Evolutionary conservation across 1,284 basidiomycete species (phyloP).

Genomic region (Pyrrhoderma noxium): DNA sequence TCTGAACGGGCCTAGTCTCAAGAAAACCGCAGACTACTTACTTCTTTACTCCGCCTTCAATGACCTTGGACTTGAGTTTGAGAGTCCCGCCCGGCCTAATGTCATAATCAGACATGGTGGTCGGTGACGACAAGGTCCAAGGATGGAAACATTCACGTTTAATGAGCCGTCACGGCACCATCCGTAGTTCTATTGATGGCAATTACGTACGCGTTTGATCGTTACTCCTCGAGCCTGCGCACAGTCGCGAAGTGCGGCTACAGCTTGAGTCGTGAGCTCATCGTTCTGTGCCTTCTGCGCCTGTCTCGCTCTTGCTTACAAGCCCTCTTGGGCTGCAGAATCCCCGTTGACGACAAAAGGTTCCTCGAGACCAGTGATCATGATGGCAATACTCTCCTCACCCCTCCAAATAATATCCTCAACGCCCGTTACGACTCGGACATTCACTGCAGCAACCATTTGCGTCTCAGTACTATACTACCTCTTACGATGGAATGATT

Average conservation of each 20-base stretch:
- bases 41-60: conserved; percentile 78
- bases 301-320: not conserved
- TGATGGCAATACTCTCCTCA: conserved; percentile 68
- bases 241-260: no score
- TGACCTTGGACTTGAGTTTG: conserved; percentile 81
- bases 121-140: conserved; percentile 12
- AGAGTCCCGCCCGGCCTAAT: conserved; percentile 81
- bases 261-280: not conserved
- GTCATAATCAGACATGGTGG: conserved; percentile 75
- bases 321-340: no score
- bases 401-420: conserved; percentile 61
- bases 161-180: no score
- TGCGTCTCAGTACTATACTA: conserved; percentile 57
- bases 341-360: no score
- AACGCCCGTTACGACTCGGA: conserved; percentile 74
- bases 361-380: no score
- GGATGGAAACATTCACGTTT: no score
- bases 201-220: no score
- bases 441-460: conserved; percentile 65
- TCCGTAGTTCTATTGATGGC: no score
- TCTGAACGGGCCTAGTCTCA: conserved; percentile 18
- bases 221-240: no score
- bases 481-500: conserved; percentile 51
- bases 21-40: conserved; percentile 33
- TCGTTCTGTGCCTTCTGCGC: not conserved